Evolutionary conservation across 176 grass and related monocot genomes (phyloP).

Genomic region (Ananas comosus): DNA sequence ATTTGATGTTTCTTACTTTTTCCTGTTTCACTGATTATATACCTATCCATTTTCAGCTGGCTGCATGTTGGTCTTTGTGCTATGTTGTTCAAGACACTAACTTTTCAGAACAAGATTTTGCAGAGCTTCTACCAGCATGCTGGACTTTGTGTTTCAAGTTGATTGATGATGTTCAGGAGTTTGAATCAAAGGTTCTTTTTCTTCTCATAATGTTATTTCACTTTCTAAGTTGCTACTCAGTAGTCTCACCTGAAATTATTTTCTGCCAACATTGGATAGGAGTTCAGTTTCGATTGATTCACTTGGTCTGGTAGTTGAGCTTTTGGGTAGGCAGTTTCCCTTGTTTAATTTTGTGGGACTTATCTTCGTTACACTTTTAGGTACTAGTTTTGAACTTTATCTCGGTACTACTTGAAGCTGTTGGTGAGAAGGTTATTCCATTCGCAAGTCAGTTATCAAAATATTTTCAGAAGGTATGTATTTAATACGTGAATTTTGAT

Average conservation of each 20-base stretch:
- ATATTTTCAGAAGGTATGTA: conserved; percentile 81
- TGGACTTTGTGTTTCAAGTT: conserved; percentile 97
- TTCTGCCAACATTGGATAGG: too few species aligned
- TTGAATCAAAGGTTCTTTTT: conserved; percentile 91
- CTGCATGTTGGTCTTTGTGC: conserved; percentile 81
- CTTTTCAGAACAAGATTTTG: conserved; percentile 84
- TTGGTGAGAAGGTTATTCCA: conserved; percentile 75
- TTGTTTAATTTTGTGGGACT: neutral
- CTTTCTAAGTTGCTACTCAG: neutral
- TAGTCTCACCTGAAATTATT: too few species aligned
- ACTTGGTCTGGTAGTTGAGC: neutral
- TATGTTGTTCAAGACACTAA: conserved; percentile 99
- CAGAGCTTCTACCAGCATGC: conserved; percentile 85
- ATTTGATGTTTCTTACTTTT: conserved; percentile 12
- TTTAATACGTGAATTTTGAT: neutral
- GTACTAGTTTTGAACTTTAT: conserved; percentile 99
- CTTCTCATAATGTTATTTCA: conserved; percentile 7
- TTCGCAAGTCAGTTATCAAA: conserved; percentile 79
- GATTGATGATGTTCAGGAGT: conserved; percentile 90
- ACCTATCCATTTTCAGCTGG: conserved; percentile 62
- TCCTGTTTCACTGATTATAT: conserved; percentile 30
- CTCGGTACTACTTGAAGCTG: conserved; percentile 88
- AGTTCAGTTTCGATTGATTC: neutral
- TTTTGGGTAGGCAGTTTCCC: neutral
- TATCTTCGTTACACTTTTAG: conserved; percentile 32